Base-by-base conservation (phyloP, 352 stramenopile genomes). In the Phytophthora cactorum region DNA sequence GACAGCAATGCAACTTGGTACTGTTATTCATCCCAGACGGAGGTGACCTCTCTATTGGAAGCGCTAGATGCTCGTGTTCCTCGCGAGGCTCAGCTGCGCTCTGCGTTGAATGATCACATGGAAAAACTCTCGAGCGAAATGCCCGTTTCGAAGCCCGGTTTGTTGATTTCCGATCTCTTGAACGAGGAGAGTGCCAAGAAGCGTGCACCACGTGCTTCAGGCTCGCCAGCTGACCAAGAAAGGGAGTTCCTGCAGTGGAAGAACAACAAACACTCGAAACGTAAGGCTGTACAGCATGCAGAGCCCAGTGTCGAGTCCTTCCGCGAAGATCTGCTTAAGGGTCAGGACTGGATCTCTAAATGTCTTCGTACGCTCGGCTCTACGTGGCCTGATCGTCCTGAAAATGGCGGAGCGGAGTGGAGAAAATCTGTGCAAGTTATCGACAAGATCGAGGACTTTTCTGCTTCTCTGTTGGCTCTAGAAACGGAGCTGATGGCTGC, bases 141-240 rank as follows among this genome's bases (percentile, higher is more conserved):
- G 86, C 86, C 86, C 4, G 56, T 86, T 32, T 86, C 82, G 1
- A 93, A 91, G 65, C 79, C 86, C 6, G 83, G 84, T 0, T 63
- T 93, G n/a, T 64, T 93, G 14, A 87, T 95, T 32, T 88, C 86
- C 9, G 85, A 95, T 52, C 36, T 94, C 7, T 47, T 89, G 9
- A 91, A 92, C 43, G 86, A 92, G 31, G 78, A 87, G 17, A 81
- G 52, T 29, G 65, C 69, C 11, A 83, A 81, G 60, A 90, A 92
- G 53, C 81, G 81, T 5, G 51, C 59, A 10, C 76, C 68, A 17
- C 72, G 55, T 38, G 43, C 60, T 27, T 28, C 61, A 36, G 44
- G 43, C 8, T n/a, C 49, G 2, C 43, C 62, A 1, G 53, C 11
- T 27, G 52, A 59, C 10, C 65, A 57, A 12, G 53, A 54, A 31